Evolutionary conservation across 2,329 filamentous ascomycete species (phyloP).

Genomic region (Ramularia collo-cygni): DNA sequence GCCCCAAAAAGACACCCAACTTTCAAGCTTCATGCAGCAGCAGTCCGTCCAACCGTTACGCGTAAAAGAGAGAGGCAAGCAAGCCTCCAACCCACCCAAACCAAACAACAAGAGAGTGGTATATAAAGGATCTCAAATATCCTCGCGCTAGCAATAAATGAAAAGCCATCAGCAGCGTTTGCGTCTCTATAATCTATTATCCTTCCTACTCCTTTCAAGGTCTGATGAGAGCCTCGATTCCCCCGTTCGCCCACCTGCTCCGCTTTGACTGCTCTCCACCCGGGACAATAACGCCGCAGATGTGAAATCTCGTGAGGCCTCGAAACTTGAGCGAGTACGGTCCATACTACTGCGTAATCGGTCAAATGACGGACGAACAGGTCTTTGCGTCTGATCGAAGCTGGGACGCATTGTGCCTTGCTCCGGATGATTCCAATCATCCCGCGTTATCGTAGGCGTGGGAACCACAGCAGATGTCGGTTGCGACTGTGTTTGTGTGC

Average conservation of each 20-base stretch:
- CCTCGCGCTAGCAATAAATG: not conserved
- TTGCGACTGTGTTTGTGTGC: not conserved
- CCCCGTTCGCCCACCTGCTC: not conserved
- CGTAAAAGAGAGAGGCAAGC: not conserved
- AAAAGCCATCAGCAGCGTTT: not conserved
- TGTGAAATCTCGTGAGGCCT: conserved; percentile 84
- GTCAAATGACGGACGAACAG: conserved; percentile 76
- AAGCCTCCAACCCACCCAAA: not conserved
- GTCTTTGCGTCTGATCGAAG: conserved; percentile 39
- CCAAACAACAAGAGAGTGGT: not conserved
- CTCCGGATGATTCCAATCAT: conserved; percentile 10
- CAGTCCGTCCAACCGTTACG: too few species aligned
- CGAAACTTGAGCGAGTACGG: conserved; percentile 72
- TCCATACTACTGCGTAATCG: conserved; percentile 83
- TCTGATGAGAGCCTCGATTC: too few species aligned
- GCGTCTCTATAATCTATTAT: not conserved
- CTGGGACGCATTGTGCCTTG: conserved; percentile 11
- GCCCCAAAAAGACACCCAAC: too few species aligned
- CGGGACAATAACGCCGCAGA: conserved; percentile 77
- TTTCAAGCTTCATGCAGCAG: too few species aligned
- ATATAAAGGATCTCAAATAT: not conserved
- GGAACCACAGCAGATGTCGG: conserved; percentile 11
- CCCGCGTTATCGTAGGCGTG: conserved; percentile 20
- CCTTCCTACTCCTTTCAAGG: conserved; percentile 1
- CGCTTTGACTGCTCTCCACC: conserved; percentile 52